Conservation (phyloP, 345 rosid genomes). For the Gossypium herbaceum region DNA sequence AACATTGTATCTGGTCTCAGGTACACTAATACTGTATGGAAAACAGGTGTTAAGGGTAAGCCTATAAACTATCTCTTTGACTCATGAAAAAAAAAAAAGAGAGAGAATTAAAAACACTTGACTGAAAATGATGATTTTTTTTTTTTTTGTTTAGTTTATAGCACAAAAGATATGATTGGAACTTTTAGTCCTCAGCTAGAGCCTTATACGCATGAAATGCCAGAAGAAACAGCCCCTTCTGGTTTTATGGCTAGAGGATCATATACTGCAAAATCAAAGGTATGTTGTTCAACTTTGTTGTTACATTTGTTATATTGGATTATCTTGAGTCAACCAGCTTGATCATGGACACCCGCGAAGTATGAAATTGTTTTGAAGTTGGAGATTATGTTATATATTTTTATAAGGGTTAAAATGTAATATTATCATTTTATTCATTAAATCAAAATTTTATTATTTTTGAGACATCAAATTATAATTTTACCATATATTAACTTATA, state of each 20-base stretch:
- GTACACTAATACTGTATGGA: slow-evolving; percentile 78
- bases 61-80: neutral
- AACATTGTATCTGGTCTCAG: slow-evolving; percentile 80
- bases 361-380: too few relatives aligned
- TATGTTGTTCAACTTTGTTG: neutral
- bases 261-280: neutral
- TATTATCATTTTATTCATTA: accelerated
- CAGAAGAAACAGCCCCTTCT: neutral
- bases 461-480: accelerated
- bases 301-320: too few relatives aligned
- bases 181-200: slow-evolving; percentile 1
- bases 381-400: too few relatives aligned
- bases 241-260: neutral
- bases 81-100: too few relatives aligned
- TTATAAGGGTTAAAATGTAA: too few relatives aligned
- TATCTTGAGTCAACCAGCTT: too few relatives aligned
- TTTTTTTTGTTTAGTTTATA: neutral
- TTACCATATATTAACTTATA: too few relatives aligned
- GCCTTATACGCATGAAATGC: slow-evolving; percentile 3
- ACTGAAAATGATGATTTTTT: neutral
- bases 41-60: slow-evolving; percentile 66
- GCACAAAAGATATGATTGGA: slow-evolving; percentile 2
- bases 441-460: too few relatives aligned
- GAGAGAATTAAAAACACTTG: neutral
- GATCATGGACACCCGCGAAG: too few relatives aligned